Evolutionary conservation across 768 basidiomycete genomes (phyloP).

Genomic region (Tephrocybe sp.): DNA sequence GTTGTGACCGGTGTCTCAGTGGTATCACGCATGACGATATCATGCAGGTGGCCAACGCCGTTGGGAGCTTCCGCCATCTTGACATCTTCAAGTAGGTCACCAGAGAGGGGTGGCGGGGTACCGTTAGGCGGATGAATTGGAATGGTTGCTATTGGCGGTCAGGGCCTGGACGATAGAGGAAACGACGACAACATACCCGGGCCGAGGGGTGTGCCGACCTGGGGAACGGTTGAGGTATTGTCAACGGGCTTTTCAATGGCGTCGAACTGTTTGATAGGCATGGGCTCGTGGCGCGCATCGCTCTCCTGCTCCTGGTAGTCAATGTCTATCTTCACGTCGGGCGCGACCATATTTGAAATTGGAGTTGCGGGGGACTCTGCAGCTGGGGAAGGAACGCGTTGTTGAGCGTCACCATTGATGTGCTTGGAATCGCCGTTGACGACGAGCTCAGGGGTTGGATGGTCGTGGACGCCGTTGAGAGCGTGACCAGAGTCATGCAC

Average conservation of each 20-base stretch:
- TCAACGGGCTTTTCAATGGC: slow-evolving; percentile 34
- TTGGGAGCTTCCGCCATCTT: slow-evolving; percentile 54
- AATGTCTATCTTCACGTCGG: slow-evolving; percentile 63
- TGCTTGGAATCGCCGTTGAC: slow-evolving; percentile 40
- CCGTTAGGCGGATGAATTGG: slow-evolving; percentile 44
- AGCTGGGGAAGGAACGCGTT: slow-evolving; percentile 37
- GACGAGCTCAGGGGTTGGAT: slow-evolving; percentile 20
- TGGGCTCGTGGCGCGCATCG: slow-evolving; percentile 63
- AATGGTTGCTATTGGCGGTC: slow-evolving; percentile 39
- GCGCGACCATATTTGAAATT: slow-evolving; percentile 45
- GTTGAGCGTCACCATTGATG: slow-evolving; percentile 31
- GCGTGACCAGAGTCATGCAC: slow-evolving; percentile 42
- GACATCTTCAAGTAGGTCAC: slow-evolving; percentile 51
- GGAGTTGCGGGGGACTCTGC: slow-evolving; percentile 64
- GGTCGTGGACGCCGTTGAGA: slow-evolving; percentile 41
- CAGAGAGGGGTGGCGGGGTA: slow-evolving; percentile 42
- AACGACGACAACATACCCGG: slow-evolving; percentile 42
- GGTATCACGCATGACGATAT: slow-evolving; percentile 41
- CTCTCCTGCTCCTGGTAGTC: slow-evolving; percentile 66
- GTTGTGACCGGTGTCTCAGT: slow-evolving; percentile 39
- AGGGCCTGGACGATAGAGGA: slow-evolving; percentile 18
- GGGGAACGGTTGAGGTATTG: slow-evolving; percentile 43
- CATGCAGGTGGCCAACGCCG: slow-evolving; percentile 29
- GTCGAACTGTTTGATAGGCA: slow-evolving; percentile 47
- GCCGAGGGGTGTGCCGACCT: slow-evolving; percentile 44